Evolutionary conservation across 768 basidiomycete genomes (phyloP).

Genomic region (Chiua virens): DNA sequence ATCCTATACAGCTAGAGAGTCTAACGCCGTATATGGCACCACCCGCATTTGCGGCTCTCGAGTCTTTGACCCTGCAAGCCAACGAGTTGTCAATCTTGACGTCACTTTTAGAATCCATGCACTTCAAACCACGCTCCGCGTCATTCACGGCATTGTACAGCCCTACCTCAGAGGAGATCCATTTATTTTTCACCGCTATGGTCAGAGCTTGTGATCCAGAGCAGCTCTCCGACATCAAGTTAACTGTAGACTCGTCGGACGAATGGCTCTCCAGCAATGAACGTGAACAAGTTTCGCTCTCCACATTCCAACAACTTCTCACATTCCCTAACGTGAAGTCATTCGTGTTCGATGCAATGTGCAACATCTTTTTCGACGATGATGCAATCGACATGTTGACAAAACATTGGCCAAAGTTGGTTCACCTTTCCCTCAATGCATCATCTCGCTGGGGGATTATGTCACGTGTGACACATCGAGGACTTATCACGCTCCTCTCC

Average conservation of each 20-base stretch:
- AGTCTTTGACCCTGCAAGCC: slow-evolving; percentile 8
- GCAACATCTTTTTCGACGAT: slow-evolving; percentile 21
- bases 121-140: slow-evolving; percentile 12
- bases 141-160: slow-evolving; percentile 10
- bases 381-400: slow-evolving; percentile 14
- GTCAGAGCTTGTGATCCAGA: slow-evolving; percentile 11
- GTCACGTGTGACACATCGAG: slow-evolving; percentile 18
- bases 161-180: slow-evolving; percentile 19
- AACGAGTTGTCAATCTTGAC: slow-evolving; percentile 16
- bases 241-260: not conserved
- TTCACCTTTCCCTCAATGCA: slow-evolving; percentile 14
- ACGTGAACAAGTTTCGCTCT: slow-evolving; percentile 7
- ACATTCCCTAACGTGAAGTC: slow-evolving; percentile 2
- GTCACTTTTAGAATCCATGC: slow-evolving; percentile 19
- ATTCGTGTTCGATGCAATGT: slow-evolving; percentile 21
- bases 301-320: slow-evolving; percentile 22
- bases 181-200: slow-evolving; percentile 22
- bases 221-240: slow-evolving; percentile 4
- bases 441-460: slow-evolving; percentile 17
- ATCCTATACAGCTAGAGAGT: slow-evolving; percentile 14
- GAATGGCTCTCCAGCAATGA: not conserved
- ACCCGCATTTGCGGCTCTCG: slow-evolving; percentile 17
- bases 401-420: slow-evolving; percentile 21
- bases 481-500: slow-evolving; percentile 22
- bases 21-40: slow-evolving; percentile 9